phyloP scores from a whole-genome alignment of 2,329 filamentous ascomycete genomes.

The Exophiala calicioides region DNA sequence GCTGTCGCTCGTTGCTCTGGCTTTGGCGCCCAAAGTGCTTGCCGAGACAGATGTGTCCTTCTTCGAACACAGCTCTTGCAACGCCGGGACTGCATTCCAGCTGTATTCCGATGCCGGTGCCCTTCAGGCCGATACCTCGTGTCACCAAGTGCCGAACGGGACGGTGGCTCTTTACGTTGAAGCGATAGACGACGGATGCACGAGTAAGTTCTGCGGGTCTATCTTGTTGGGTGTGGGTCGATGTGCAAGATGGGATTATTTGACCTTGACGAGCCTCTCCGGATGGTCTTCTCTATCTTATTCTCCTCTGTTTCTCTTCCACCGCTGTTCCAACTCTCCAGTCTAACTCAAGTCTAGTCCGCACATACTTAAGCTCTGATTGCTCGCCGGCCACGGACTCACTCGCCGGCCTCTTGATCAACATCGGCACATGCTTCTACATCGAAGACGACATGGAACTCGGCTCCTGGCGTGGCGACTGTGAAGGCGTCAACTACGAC shows the following conservation, averaged over 20 bases:
- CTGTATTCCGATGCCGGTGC: constrained; percentile 10
- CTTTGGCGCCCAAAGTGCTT: too few relatives aligned
- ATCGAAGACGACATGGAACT: constrained; percentile 10
- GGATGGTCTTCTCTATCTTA: too few relatives aligned
- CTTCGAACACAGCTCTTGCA: constrained; percentile 25
- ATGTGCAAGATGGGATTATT: neutral
- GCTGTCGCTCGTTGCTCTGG: too few relatives aligned
- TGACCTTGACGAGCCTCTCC: too few relatives aligned
- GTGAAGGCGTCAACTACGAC: constrained; percentile 12
- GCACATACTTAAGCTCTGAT: constrained; percentile 9
- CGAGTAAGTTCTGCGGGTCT: constrained; percentile 22
- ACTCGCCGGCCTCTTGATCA: constrained; percentile 13
- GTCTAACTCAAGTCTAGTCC: constrained; percentile 7
- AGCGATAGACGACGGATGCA: constrained; percentile 19
- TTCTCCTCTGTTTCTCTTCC: neutral
- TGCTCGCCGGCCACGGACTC: constrained; percentile 10
- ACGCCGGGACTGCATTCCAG: constrained; percentile 20
- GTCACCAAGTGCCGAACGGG: constrained; percentile 19
- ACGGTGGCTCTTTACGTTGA: constrained; percentile 22
- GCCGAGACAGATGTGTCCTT: constrained; percentile 12
- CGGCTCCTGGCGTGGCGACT: constrained; percentile 18
- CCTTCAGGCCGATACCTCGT: constrained; percentile 14
- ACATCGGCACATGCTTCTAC: constrained; percentile 18
- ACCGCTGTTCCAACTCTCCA: neutral
- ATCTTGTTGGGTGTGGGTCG: too few relatives aligned